These are phyloP conservation scores for Fusarium protoensiforme DNA, from an alignment of 2,329 filamentous ascomycete genomes.

Conservation along the genomic window DNA sequence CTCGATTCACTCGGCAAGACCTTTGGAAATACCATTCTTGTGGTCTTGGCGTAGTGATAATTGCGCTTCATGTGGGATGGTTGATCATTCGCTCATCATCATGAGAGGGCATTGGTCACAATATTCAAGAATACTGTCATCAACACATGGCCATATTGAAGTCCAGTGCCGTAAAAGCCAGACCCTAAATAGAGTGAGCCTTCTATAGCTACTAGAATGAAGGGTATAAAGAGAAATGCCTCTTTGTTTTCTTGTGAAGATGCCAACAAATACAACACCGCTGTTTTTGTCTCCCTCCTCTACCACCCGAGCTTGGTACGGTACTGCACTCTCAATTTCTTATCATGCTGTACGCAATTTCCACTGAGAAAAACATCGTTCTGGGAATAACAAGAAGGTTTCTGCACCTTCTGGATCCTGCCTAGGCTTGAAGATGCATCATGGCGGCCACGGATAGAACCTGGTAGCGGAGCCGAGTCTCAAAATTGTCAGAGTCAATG, in stretches of 20 bases:
- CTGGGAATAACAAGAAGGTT: background rate
- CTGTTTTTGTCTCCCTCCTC: background rate
- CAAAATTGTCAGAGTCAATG: background rate
- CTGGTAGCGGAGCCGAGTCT: background rate
- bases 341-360: background rate
- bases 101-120: background rate
- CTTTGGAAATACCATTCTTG: background rate
- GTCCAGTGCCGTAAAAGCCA: no score
- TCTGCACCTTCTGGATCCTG: background rate
- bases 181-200: no score
- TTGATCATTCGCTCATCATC: background rate
- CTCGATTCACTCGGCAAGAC: background rate
- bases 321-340: background rate
- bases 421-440: background rate
- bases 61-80: background rate
- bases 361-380: background rate
- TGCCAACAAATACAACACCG: no score
- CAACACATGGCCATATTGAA: no score
- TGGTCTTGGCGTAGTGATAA: background rate
- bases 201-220: no score
- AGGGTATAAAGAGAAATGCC: no score
- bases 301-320: background rate
- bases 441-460: background rate
- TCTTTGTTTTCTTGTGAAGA: no score
- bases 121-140: no score